A percentile compares a stretch with the other conserved stretches of the same genome.
Evolutionary conservation across 306 rosid species (phyloP).

Genomic region (Glycine tomentella): DNA sequence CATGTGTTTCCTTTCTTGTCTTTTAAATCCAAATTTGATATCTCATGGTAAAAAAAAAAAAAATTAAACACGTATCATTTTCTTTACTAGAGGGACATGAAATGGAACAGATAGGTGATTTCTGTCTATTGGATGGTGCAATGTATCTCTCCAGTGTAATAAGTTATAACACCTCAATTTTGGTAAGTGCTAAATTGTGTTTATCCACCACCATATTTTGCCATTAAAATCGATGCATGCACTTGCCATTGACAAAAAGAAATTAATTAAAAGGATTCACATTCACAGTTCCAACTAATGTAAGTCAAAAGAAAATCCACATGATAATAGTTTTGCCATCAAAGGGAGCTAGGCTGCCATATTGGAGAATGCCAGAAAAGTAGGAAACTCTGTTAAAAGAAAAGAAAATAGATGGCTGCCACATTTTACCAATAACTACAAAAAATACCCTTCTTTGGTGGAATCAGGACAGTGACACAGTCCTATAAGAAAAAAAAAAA

Average conservation of each 20-base stretch:
- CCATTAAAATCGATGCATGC: constrained; percentile 37
- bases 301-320: constrained; percentile 16
- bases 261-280: not conserved
- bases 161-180: constrained; percentile 14
- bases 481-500: not conserved
- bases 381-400: constrained; percentile 15
- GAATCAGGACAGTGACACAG: constrained; percentile 12
- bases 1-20: not conserved
- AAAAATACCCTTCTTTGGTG: constrained; percentile 12
- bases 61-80: not conserved
- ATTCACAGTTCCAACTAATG: constrained; percentile 5
- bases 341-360: not conserved
- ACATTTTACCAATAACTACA: constrained; percentile 31
- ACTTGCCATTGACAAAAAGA: not conserved
- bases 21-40: not conserved
- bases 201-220: constrained; percentile 2
- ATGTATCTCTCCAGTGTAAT: constrained; percentile 36
- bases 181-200: constrained; percentile 13
- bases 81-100: not conserved
- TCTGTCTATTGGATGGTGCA: constrained; percentile 34
- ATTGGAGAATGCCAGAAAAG: constrained; percentile 19
- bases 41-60: not conserved
- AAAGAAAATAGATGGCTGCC: constrained; percentile 26
- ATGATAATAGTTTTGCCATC: constrained; percentile 11
- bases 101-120: not conserved